Percentiles rank a stretch among this genome's conserved stretches.
These are phyloP conservation scores for Plasmodium adleri DNA, from an alignment of 169 alveolate genomes.

Conservation along the genomic window DNA sequence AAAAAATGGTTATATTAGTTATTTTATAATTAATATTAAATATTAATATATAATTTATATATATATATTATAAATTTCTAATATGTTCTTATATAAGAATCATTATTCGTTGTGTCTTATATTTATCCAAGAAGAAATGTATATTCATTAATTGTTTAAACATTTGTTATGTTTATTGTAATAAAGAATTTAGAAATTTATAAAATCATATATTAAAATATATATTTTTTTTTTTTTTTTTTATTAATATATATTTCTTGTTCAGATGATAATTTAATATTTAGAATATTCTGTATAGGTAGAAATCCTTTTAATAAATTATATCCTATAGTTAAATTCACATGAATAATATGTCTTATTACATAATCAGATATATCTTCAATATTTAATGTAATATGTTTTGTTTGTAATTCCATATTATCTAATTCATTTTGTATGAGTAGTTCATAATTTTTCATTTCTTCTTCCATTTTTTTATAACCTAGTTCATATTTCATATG, in stretches of 20 bases:
- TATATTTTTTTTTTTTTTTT: conserved; percentile 5
- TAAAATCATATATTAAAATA: conserved; percentile 9
- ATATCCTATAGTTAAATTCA: conserved; percentile 13
- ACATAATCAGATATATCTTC: conserved; percentile 9
- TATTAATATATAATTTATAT: too few relatives aligned
- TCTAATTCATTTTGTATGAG: conserved; percentile 19
- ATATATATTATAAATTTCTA: too few relatives aligned
- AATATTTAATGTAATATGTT: conserved; percentile 7
- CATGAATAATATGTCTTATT: conserved; percentile 20
- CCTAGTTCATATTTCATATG: conserved; percentile 4
- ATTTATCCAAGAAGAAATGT: not conserved
- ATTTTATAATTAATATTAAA: too few relatives aligned
- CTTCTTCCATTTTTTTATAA: conserved; percentile 30
- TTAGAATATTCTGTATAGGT: conserved; percentile 8
- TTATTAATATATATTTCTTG: not conserved
- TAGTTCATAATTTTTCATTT: conserved; percentile 20
- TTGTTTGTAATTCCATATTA: not conserved
- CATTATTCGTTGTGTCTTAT: not conserved
- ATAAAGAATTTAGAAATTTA: conserved; percentile 12
- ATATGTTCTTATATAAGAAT: not conserved
- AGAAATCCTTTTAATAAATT: conserved; percentile 12
- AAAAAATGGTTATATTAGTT: too few relatives aligned
- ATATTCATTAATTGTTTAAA: not conserved
- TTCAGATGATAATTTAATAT: conserved; percentile 2
- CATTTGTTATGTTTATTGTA: conserved; percentile 6